Evolutionary conservation across 257 asterid genomes (phyloP).

Genomic region (Agastache rugosa): DNA sequence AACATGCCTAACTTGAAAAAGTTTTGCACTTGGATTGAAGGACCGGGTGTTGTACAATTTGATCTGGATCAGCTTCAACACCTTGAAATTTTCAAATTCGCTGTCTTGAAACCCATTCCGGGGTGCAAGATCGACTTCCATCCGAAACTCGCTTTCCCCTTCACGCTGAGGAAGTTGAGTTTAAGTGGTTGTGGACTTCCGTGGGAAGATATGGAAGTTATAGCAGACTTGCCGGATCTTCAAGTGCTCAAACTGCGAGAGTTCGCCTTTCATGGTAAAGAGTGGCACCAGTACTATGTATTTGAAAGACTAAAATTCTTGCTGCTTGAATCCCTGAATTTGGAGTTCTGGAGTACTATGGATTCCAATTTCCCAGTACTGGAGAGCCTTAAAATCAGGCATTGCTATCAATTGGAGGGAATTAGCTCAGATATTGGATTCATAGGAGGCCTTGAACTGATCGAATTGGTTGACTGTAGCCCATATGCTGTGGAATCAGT

Average conservation of each 20-base stretch:
- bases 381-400: conserved; percentile 21
- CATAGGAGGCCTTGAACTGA: neutral
- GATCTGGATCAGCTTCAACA: conserved; percentile 30
- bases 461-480: conserved; percentile 3
- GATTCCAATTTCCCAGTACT: conserved; percentile 24
- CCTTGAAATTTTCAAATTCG: conserved; percentile 39
- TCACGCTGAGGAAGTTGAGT: conserved; percentile 25
- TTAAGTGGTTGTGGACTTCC: conserved; percentile 36
- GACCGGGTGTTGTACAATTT: neutral
- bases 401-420: conserved; percentile 7
- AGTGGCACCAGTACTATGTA: neutral
- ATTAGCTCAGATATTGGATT: neutral
- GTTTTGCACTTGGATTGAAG: conserved; percentile 32
- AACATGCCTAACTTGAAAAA: conserved; percentile 18
- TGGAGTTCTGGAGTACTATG: conserved; percentile 4
- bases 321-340: conserved; percentile 32
- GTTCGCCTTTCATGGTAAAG: conserved; percentile 28
- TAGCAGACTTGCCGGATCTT: conserved; percentile 31
- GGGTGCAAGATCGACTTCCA: conserved; percentile 7
- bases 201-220: conserved; percentile 39
- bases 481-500: neutral
- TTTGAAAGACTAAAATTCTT: neutral
- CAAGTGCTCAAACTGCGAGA: conserved; percentile 37
- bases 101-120: conserved; percentile 32
- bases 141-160: conserved; percentile 31